phyloP scores from a whole-genome alignment of 2,329 filamentous ascomycete species.

The Penicillium sp. region DNA sequence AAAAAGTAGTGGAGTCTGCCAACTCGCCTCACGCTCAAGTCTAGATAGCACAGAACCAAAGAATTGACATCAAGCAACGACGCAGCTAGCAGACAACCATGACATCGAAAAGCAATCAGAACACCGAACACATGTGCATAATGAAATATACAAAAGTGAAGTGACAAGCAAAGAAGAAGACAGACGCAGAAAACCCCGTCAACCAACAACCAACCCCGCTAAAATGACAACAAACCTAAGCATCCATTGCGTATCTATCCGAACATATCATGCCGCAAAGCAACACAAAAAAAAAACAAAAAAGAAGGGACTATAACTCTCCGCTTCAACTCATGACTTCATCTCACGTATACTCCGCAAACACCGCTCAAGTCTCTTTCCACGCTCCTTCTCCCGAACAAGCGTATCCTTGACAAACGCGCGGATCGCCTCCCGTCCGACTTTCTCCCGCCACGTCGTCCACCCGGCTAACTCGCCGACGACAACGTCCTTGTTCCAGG shows the following conservation, averaged over 20 bases:
- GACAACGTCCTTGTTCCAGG: conserved; percentile 92
- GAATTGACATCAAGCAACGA: no score
- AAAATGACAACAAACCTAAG: neutral
- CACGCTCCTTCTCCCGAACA: conserved; percentile 73
- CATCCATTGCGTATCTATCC: conserved; percentile 5
- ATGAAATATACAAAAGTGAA: conserved; percentile 22
- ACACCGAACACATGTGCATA: conserved; percentile 21
- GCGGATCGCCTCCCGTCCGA: conserved; percentile 72
- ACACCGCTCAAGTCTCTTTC: conserved; percentile 79
- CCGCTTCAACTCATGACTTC: conserved; percentile 15
- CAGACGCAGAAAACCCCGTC: neutral
- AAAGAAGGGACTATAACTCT: neutral
- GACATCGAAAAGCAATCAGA: neutral
- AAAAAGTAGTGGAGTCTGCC: neutral
- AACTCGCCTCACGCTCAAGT: neutral
- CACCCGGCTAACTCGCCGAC: conserved; percentile 89
- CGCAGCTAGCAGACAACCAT: neutral
- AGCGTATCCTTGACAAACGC: conserved; percentile 78
- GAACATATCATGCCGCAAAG: neutral
- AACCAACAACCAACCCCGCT: neutral
- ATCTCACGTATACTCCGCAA: conserved; percentile 61
- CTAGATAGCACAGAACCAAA: no score
- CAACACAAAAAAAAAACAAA: neutral
- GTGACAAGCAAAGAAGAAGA: neutral
- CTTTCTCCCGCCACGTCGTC: conserved; percentile 83